Evolutionary conservation across 495 filamentous ascomycete genomes (phyloP).

Genomic region (Lasiosphaeria hispida): DNA sequence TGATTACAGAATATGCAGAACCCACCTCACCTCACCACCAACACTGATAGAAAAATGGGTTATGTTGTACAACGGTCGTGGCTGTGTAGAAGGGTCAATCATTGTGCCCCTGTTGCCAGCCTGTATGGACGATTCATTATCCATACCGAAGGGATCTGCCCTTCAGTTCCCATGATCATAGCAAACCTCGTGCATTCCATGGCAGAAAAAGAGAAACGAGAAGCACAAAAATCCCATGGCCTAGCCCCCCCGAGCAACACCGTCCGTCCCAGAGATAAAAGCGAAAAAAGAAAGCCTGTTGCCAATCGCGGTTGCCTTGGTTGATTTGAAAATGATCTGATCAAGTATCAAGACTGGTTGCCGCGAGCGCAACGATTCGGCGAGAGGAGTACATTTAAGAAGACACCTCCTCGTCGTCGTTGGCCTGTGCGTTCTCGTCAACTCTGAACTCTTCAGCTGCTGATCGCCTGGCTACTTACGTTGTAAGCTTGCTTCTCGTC

Average conservation of each 20-base stretch:
- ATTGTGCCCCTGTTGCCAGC: slow-evolving; percentile 13
- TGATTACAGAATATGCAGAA: no score
- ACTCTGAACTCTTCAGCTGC: slow-evolving; percentile 11
- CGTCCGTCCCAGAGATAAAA: slow-evolving; percentile 46
- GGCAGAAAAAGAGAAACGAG: slow-evolving; percentile 24
- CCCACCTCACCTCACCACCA: no score
- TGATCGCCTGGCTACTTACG: slow-evolving; percentile 48
- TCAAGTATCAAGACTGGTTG: slow-evolving; percentile 34
- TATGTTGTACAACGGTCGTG: slow-evolving; percentile 29
- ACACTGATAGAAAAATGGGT: slow-evolving; percentile 6
- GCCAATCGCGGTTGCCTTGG: slow-evolving; percentile 20
- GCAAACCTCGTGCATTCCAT: slow-evolving; percentile 35
- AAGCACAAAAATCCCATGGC: slow-evolving; percentile 35
- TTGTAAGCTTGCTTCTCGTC: slow-evolving; percentile 93
- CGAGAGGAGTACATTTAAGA: slow-evolving; percentile 31
- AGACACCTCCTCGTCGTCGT: slow-evolving; percentile 45
- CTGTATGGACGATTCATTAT: slow-evolving; percentile 23
- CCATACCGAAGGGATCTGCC: slow-evolving; percentile 23
- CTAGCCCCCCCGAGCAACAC: slow-evolving; percentile 41
- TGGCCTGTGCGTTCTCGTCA: slow-evolving; percentile 43
- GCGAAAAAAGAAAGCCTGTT: slow-evolving; percentile 29
- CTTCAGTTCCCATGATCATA: slow-evolving; percentile 29
- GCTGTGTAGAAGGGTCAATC: not conserved
- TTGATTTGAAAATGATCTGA: slow-evolving; percentile 24
- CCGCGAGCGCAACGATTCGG: slow-evolving; percentile 31